Percentiles rank a stretch among this genome's conserved stretches.
Evolutionary conservation across 2,329 filamentous ascomycete species (phyloP).

Genomic region (Alternaria incomplexa): DNA sequence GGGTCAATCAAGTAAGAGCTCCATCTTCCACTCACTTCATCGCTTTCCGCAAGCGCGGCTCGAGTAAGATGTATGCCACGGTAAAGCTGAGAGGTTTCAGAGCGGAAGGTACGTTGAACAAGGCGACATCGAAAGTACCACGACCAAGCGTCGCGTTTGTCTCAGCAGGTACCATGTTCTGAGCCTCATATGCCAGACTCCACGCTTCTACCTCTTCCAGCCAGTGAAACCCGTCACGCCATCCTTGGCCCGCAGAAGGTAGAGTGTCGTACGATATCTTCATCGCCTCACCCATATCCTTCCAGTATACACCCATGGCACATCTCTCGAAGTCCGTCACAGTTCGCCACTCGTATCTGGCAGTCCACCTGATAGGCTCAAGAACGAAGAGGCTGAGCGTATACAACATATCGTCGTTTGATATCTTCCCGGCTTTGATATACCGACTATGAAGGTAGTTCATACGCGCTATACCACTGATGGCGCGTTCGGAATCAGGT

Average conservation of each 20-base stretch:
- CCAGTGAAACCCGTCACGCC: conserved; percentile 60
- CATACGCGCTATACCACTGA: conserved; percentile 63
- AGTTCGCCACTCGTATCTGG: conserved; percentile 72
- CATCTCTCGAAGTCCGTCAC: conserved; percentile 72
- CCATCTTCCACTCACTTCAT: conserved; percentile 57
- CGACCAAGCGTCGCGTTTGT: conserved; percentile 56
- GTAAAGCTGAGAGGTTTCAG: conserved; percentile 56
- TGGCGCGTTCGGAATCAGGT: conserved; percentile 43
- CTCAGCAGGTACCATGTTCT: conserved; percentile 59
- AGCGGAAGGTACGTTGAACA: conserved; percentile 61
- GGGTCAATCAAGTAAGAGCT: not conserved
- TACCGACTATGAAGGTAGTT: conserved; percentile 68
- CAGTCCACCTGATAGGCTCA: conserved; percentile 69
- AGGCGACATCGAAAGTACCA: conserved; percentile 65
- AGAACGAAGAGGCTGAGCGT: conserved; percentile 69
- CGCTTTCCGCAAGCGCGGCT: conserved; percentile 66
- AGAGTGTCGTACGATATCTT: conserved; percentile 61
- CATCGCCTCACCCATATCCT: conserved; percentile 73
- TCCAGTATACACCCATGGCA: conserved; percentile 68
- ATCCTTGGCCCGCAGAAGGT: conserved; percentile 47
- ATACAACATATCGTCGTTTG: conserved; percentile 68
- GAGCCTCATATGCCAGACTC: conserved; percentile 64
- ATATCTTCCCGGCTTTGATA: conserved; percentile 64
- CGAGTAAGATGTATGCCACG: conserved; percentile 66
- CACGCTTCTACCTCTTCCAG: conserved; percentile 59